phyloP scores from a whole-genome alignment of 192 early-diverging fungal species.

The Radiomyces spectabilis region DNA sequence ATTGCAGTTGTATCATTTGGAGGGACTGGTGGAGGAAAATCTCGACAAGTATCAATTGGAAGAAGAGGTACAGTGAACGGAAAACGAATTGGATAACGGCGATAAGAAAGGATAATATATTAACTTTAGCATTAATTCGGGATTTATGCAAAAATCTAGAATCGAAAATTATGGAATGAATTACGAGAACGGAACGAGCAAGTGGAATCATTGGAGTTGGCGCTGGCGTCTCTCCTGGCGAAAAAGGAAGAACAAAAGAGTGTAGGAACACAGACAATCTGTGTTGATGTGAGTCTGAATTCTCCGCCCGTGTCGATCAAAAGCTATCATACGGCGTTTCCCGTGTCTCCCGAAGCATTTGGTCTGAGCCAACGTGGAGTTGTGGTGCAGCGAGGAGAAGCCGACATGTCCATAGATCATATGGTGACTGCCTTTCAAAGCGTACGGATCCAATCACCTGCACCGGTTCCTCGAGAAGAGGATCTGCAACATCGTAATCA shows the following conservation, averaged over 20 bases:
- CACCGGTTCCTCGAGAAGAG: no score
- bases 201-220: background rate
- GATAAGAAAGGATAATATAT: no score
- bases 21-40: background rate
- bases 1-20: constrained; percentile 14
- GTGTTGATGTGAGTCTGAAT: background rate
- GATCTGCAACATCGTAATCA: no score
- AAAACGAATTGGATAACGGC: background rate
- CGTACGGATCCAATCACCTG: no score
- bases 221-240: background rate
- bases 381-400: background rate
- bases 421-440: no score
- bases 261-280: constrained; percentile 1
- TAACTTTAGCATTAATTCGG: no score
- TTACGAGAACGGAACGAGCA: background rate
- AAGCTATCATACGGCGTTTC: background rate
- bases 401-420: no score
- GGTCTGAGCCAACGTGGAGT: background rate
- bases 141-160: no score
- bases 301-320: background rate
- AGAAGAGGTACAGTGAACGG: background rate
- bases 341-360: background rate
- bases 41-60: background rate
- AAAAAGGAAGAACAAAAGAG: background rate
- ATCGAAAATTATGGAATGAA: no score